A percentile compares a stretch with the other conserved stretches of the same genome.
phyloP scores from a whole-genome alignment of 1,284 basidiomycete genomes.

The Pseudozyma pruni region DNA sequence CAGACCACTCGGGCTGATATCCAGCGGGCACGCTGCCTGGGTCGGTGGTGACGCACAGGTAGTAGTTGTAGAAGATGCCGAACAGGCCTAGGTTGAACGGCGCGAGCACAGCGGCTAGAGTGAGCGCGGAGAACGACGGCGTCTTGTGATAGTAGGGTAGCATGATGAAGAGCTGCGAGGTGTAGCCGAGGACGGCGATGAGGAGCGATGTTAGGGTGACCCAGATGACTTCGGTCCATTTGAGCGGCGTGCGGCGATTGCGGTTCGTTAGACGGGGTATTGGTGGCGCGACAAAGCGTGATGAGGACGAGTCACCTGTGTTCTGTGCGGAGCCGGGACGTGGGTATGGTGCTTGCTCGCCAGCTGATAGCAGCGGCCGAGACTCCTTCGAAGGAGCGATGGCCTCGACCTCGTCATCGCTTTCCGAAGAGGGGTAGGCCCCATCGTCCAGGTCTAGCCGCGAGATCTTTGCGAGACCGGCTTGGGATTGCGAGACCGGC shows the following conservation, averaged over 20 bases:
- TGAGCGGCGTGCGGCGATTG: conserved; percentile 35
- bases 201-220: conserved; percentile 23
- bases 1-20: conserved; percentile 55
- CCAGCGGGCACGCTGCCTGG: conserved; percentile 58
- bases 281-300: not conserved
- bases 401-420: conserved; percentile 21
- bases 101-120: conserved; percentile 77
- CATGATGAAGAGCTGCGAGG: conserved; percentile 60
- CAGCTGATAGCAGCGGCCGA: conserved; percentile 5
- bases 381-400: not conserved
- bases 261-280: not conserved
- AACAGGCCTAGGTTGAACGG: conserved; percentile 82
- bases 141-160: conserved; percentile 55
- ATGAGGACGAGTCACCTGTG: not conserved
- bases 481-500: too few species aligned
- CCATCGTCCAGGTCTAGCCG: conserved; percentile 6
- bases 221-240: conserved; percentile 46
- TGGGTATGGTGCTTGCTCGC: not conserved
- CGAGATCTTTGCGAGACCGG: not conserved
- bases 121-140: conserved; percentile 68
- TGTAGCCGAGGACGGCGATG: conserved; percentile 56
- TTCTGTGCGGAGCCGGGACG: not conserved
- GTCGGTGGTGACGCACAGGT: conserved; percentile 49
- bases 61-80: conserved; percentile 60
- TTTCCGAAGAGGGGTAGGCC: conserved; percentile 25